A percentile compares a stretch with the other conserved stretches of the same genome.
Conservation (phyloP, 2,329 filamentous ascomycete genomes). For the Ophidiomyces ophidiicola region DNA sequence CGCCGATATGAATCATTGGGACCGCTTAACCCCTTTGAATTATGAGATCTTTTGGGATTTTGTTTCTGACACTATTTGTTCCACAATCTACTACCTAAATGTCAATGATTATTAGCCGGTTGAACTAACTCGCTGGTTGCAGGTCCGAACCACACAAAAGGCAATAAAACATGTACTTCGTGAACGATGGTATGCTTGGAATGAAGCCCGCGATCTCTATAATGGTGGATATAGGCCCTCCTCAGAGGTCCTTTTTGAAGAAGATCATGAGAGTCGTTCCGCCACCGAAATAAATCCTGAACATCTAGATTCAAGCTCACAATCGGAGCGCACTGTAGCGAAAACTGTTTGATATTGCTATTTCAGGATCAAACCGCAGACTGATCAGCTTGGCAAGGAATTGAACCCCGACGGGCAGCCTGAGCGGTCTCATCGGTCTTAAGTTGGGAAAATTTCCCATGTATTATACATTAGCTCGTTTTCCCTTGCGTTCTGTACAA, state of each 20-base stretch:
- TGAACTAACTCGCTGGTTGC: slow-evolving; percentile 10
- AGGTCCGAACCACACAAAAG: slow-evolving; percentile 69
- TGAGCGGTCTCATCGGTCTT: too few species aligned
- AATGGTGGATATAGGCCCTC: slow-evolving; percentile 27
- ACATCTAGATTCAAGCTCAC: slow-evolving; percentile 1
- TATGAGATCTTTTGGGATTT: slow-evolving; percentile 9
- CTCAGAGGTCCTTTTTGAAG: slow-evolving; percentile 17
- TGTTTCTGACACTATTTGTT: slow-evolving; percentile 4
- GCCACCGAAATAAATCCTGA: slow-evolving; percentile 6
- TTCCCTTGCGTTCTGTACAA: too few species aligned
- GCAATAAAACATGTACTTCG: slow-evolving; percentile 74
- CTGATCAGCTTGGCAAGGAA: neutral
- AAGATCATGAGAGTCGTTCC: slow-evolving; percentile 1
- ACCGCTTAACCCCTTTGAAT: slow-evolving; percentile 17
- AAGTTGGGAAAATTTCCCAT: too few species aligned
- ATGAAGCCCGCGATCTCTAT: slow-evolving; percentile 30
- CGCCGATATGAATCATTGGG: slow-evolving; percentile 24
- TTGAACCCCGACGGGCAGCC: too few species aligned
- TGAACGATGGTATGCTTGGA: slow-evolving; percentile 78
- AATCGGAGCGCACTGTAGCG: neutral
- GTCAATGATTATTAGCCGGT: neutral
- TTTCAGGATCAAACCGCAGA: too few species aligned
- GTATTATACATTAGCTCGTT: too few species aligned
- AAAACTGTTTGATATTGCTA: slow-evolving; percentile 2
- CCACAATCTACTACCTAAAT: neutral